Conservation (phyloP, 495 filamentous ascomycete species). For the Neurospora africana region DNA sequence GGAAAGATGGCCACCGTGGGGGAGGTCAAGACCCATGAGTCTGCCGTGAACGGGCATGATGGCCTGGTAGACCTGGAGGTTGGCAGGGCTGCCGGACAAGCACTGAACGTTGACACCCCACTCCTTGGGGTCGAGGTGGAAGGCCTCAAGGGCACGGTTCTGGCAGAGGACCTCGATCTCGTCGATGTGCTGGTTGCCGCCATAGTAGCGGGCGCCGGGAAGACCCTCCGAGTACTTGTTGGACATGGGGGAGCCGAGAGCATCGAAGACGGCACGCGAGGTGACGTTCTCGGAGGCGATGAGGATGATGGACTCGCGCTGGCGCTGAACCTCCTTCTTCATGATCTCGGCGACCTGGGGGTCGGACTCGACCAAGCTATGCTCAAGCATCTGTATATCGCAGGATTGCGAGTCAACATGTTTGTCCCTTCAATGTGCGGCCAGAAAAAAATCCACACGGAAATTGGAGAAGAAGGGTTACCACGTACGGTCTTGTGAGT, state of each 20-base stretch:
- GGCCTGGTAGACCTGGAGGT: slow-evolving; percentile 97
- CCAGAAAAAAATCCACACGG: background rate
- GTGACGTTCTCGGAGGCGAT: slow-evolving; percentile 93
- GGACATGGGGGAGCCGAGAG: slow-evolving; percentile 81
- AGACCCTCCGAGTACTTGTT: slow-evolving; percentile 99
- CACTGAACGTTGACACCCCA: slow-evolving; percentile 99
- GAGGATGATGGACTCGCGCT: slow-evolving; percentile 95
- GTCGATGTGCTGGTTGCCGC: slow-evolving; percentile 98
- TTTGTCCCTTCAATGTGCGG: background rate
- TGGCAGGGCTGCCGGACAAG: slow-evolving; percentile 84
- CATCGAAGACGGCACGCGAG: slow-evolving; percentile 80
- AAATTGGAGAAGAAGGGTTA: background rate
- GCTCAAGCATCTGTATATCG: slow-evolving; percentile 69
- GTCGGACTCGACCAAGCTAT: slow-evolving; percentile 71
- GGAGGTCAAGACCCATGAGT: slow-evolving; percentile 94
- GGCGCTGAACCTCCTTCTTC: slow-evolving; percentile 91
- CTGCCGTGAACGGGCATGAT: slow-evolving; percentile 95
- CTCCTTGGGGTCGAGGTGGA: slow-evolving; percentile 72
- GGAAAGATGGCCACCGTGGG: slow-evolving; percentile 94
- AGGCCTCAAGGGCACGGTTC: slow-evolving; percentile 85
- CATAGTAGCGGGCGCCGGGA: slow-evolving; percentile 97
- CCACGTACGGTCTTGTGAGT: slow-evolving; percentile 72
- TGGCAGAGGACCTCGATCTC: slow-evolving; percentile 93
- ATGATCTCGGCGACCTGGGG: slow-evolving; percentile 91
- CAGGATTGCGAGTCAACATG: slow-evolving; percentile 38